Evolutionary conservation across 2,329 filamentous ascomycete genomes (phyloP).

Genomic region (Periconia digitata): DNA sequence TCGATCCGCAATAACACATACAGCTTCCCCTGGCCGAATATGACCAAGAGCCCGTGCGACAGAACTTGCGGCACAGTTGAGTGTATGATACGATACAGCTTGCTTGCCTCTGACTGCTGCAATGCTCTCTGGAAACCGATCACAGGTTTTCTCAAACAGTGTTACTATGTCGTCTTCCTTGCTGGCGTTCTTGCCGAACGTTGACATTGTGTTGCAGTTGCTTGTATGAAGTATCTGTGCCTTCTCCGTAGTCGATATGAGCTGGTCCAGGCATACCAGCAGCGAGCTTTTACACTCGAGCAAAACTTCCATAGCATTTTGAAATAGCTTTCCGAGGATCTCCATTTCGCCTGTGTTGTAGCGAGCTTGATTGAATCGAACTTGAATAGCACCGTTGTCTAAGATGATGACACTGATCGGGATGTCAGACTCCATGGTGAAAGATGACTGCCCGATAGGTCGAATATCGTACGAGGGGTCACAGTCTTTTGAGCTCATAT

Average conservation of each 20-base stretch:
- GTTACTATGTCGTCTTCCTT: conserved; percentile 15
- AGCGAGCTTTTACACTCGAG: not conserved
- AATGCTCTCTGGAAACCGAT: not conserved
- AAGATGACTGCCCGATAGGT: too few relatives aligned
- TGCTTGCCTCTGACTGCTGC: conserved; percentile 1
- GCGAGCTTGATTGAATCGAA: too few relatives aligned
- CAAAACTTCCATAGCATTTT: conserved; percentile 2
- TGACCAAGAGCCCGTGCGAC: conserved; percentile 2
- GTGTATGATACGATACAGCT: conserved; percentile 6
- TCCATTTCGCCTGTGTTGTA: too few relatives aligned
- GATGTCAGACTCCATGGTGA: too few relatives aligned
- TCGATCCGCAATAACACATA: conserved; percentile 39
- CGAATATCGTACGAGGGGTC: too few relatives aligned
- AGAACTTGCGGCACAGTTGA: not conserved
- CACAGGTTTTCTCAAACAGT: conserved; percentile 9
- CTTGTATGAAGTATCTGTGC: conserved; percentile 5
- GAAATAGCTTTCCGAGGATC: not conserved
- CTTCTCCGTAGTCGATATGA: not conserved
- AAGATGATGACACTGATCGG: too few relatives aligned
- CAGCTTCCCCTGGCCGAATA: conserved; percentile 24
- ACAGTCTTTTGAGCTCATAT: not conserved
- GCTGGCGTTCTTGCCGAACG: conserved; percentile 1
- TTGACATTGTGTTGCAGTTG: conserved; percentile 10
- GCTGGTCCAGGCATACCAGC: not conserved
- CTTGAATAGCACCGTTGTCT: too few relatives aligned